Evolutionary conservation across 2,329 filamentous ascomycete species (phyloP).

Genomic region (Apiospora kogelbergensis): DNA sequence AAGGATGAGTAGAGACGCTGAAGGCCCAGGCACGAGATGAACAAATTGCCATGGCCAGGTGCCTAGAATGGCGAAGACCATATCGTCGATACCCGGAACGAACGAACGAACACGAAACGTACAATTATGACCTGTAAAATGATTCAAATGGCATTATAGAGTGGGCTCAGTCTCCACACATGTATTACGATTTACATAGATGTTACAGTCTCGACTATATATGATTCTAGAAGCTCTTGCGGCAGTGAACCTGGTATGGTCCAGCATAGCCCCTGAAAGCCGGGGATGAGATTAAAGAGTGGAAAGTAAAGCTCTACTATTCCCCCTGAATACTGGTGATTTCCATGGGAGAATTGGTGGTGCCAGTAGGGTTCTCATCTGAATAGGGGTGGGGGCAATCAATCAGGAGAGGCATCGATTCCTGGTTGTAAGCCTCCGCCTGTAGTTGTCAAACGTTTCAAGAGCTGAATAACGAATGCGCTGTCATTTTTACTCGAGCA

Average conservation of each 20-base stretch:
- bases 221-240: background rate
- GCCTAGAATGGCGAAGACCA: background rate
- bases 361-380: background rate
- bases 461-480: background rate
- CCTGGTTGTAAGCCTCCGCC: background rate
- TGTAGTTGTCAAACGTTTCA: background rate
- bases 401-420: background rate
- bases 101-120: background rate
- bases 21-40: background rate
- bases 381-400: background rate
- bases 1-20: slow-evolving; percentile 7
- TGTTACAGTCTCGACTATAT: background rate
- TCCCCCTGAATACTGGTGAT: too few species aligned
- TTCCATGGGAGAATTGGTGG: background rate
- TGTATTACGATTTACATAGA: background rate
- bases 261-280: background rate
- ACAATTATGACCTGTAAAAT: background rate
- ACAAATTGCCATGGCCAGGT: background rate
- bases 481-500: background rate
- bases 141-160: slow-evolving; percentile 1
- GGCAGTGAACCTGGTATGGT: background rate
- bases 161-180: background rate
- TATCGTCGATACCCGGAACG: background rate
- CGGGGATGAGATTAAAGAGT: background rate
- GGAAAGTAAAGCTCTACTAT: too few species aligned